Evolutionary conservation across 2,329 filamentous ascomycete species (phyloP), one percentile per base, ranked within the genome.

Genomic region (Talaromyces sp.): DNA sequence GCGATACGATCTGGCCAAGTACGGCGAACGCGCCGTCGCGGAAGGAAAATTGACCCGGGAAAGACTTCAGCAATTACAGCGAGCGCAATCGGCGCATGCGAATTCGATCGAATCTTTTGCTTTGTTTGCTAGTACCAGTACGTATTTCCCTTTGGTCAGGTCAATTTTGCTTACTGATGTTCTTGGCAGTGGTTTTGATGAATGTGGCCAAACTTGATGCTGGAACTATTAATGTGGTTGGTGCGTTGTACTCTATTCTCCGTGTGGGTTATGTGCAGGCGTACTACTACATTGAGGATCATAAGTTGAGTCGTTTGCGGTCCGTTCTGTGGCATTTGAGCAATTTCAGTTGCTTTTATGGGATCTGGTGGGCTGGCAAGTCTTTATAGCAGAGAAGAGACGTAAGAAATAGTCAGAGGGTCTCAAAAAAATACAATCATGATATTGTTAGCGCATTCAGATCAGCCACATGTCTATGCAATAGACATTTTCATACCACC

Each of bases 401-500:
- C n/a, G n/a, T n/a, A n/a, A n/a, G n/a, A 22, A 28, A 7, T 25
- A 43, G 5, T 43, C 2, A 9, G 28, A 21, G 13, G 3, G 21
- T 17, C 6, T 28, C 3, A n/a, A 19, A 45, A n/a, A 22, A 21
- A 43, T 22, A 43, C 40, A 15, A n/a, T 22, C 11, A 15, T 25
- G 28, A 33, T 25, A 15, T n/a, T 19, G 25, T n/a, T 48, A 17
- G 28, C n/a, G 11, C 33, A 37, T 37, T 10, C n/a, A n/a, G 15
- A 4, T 39, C 10, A 5, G 7, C 17, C 15, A 17, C n/a, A 31
- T n/a, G 8, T 13, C 35, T 59, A 59, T 17, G 57, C 57, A 46
- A 59, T 59, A 45, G 57, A 56, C 57, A 59, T 59, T 25, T 59
- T 59, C 57, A 89, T 85, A 7, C 89, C 89, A 1, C 89, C 89